Base-by-base conservation (phyloP, 129 eudicot genomes). In the Escallonia rubra region DNA sequence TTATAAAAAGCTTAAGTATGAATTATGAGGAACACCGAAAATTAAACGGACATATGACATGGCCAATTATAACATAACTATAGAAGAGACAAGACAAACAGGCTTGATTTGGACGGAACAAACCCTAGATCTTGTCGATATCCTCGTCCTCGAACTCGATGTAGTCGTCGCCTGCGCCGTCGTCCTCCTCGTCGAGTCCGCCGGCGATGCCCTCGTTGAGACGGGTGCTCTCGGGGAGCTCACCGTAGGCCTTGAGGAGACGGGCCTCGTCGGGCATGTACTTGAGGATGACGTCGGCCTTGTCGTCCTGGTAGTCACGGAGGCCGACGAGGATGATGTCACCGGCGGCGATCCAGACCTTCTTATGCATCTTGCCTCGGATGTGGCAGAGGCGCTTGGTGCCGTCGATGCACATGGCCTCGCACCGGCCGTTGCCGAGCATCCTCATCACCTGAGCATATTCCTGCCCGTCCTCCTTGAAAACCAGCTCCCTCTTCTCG, bases 321-420 rank as follows among this genome's bases (percentile, higher is more conserved):
- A 91, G 83, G 0, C 97, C 97, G 43, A 91, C 96, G 8, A 91
- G 86, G 48, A 91, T 75, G 15, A 91, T 91, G 42, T 91, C 97
- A 3, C 97, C 97, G 40, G 97, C 96, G 56, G 96, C 96, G 67
- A 91, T 91, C 97, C 97, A 91, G 0, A 91, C 97, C 85, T 91
- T 91, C 70, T 91, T 91, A 63, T 91, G 97, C 97, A 91, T 91
- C 91, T 91, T 91, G 15, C 97, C 97, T 4, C 97, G 88, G 43
- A 91, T 91, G 43, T 91, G 97, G 58, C 97, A 85, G 13, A 91
- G 88, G 5, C 96, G 96, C 52, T 88, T 91, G 5, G 87, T 83
- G 38, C 92, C 92, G 74, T 91, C 97, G 55, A 91, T 91, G 38
- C 97, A 91, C 83, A 59, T 85, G 45, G 94, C 72, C 43, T 91